A percentile compares a stretch with the other conserved stretches of the same genome.
These are phyloP conservation scores for Trichoderma aggressivum DNA, from an alignment of 2,329 filamentous ascomycete genomes.

Conservation along the genomic window DNA sequence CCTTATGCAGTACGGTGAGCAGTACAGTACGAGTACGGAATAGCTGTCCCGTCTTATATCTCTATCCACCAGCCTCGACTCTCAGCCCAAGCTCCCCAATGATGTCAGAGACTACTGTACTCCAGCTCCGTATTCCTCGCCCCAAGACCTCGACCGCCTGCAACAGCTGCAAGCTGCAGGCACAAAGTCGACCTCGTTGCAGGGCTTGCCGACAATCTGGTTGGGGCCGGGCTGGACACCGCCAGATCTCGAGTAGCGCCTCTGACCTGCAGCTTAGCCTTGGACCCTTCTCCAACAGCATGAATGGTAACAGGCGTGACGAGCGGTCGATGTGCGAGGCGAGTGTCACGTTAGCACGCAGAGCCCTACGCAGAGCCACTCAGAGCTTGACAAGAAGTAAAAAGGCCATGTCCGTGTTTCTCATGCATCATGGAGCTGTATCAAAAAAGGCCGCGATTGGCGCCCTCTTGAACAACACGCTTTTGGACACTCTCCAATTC, in stretches of 20 bases:
- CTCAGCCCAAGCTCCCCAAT: neutral
- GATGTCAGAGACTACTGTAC: conserved; percentile 2
- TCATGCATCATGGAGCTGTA: neutral
- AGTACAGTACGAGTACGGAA: neutral
- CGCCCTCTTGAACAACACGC: neutral
- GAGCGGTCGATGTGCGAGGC: conserved; percentile 5
- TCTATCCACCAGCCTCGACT: neutral
- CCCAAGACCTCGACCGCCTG: neutral
- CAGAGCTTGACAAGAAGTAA: neutral
- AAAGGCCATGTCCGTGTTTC: neutral
- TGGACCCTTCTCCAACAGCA: neutral
- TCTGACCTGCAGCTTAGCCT: conserved; percentile 9
- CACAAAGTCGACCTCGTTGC: neutral
- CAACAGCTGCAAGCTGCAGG: conserved; percentile 1
- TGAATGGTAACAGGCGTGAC: neutral
- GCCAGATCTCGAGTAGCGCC: conserved; percentile 20
- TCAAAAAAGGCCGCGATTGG: conserved; percentile 1
- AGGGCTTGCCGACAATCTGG: conserved; percentile 4
- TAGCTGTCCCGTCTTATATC: neutral
- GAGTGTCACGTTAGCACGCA: neutral
- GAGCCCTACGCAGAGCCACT: neutral
- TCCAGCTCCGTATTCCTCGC: neutral
- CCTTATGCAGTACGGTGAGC: neutral
- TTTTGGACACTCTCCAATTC: neutral
- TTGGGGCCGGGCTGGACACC: conserved; percentile 10